Conservation (phyloP, 2,329 filamentous ascomycete genomes). For the Aureobasidium sp. region DNA sequence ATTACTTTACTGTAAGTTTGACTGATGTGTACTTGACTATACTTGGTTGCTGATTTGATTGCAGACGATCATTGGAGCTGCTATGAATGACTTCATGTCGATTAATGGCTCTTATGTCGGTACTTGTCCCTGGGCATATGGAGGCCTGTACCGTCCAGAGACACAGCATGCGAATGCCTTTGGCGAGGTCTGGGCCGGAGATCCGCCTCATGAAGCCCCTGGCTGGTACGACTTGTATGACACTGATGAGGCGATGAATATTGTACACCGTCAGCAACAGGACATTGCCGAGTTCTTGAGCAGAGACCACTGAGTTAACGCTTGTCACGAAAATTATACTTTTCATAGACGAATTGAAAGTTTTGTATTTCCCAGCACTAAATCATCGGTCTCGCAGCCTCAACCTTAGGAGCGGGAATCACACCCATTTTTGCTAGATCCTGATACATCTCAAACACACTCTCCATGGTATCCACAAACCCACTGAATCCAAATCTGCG, state of each 20-base stretch:
- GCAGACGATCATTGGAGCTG: conserved; percentile 27
- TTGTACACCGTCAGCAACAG: conserved; percentile 26
- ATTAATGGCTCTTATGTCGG: conserved; percentile 28
- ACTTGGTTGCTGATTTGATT: background rate
- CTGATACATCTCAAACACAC: no score
- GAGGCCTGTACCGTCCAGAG: conserved; percentile 30
- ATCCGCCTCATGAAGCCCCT: conserved; percentile 31
- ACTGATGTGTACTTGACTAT: no score
- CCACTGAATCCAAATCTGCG: no score
- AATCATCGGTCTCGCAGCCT: no score
- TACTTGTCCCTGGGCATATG: conserved; percentile 32
- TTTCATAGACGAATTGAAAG: no score
- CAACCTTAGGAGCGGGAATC: no score
- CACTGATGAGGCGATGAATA: conserved; percentile 29
- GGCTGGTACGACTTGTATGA: conserved; percentile 35
- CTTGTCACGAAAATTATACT: no score
- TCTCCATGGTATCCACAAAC: no score
- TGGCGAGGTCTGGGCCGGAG: conserved; percentile 33
- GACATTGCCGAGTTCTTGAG: conserved; percentile 17
- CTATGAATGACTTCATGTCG: conserved; percentile 26
- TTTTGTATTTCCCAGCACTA: no score
- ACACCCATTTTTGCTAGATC: no score
- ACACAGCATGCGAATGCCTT: conserved; percentile 29
- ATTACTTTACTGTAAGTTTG: conserved; percentile 23
- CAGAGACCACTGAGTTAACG: background rate